Evolutionary conservation across 169 alveolate genomes (phyloP), one percentile per base, ranked within the genome.

Genomic region (Eimeria praecox): DNA sequence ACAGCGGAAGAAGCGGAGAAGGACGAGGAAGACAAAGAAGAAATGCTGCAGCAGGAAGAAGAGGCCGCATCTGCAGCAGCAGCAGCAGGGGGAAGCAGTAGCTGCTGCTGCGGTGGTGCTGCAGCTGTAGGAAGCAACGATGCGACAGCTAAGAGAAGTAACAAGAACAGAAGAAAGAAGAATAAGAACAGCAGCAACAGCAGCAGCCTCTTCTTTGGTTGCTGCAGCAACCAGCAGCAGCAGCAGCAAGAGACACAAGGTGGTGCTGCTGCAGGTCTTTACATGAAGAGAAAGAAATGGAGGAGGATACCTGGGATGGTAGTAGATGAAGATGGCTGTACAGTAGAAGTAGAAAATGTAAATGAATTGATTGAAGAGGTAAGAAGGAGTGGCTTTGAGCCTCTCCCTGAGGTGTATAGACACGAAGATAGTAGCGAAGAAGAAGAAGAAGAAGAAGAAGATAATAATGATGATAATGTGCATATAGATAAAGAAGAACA

Each of bases 281-380:
- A 78, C 66, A 12, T 20, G 89, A 78, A 78, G 66, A 30, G 89
- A 30, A 78, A 78, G 64, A 78, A 30, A 27, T 78, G 89, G 89
- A 59, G 64, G 44, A 16, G 40, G 18, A 33, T 78, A 35, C 69
- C 9, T 0, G 89, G 89, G 22, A 27, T 78, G 27, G 66, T 78
- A 5, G 8, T 42, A 14, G 89, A 78, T 42, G 89, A 78, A 46
- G 56, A 78, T 27, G 89, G 89, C 33, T 78, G 89, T 46, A 10
- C 1, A 24, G 89, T 78, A 10, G 40, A 40, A 0, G 89, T 78
- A 14, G 64, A 78, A 22, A 5, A 78, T 42, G 89, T 33, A n/a
- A 5, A 78, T 0, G n/a, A 20, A 27, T n/a, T 78, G n/a, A 78
- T 78, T 10, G 66, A 78, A 0, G 89, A 35, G 27, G 89, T 78